phyloP scores from a whole-genome alignment of 306 rosid species.

The Malus sieversii region DNA sequence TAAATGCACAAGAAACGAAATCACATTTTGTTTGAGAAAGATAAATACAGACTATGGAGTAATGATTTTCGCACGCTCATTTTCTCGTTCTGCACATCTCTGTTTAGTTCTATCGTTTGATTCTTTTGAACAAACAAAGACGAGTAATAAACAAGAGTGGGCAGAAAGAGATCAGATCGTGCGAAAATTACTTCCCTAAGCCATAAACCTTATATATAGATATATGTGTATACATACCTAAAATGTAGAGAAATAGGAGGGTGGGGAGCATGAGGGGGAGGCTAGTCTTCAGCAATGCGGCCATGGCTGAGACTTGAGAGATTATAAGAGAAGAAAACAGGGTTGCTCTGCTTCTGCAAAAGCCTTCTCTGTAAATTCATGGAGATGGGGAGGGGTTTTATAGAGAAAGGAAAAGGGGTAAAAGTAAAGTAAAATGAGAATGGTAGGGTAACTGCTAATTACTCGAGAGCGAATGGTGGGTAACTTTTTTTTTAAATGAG shows the following conservation, averaged over 20 bases:
- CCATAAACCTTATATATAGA: not conserved
- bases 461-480: not conserved
- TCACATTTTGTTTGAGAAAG: not conserved
- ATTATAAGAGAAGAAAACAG: not conserved
- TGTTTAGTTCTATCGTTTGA: no score
- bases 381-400: not conserved
- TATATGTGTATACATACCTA: constrained; percentile 22
- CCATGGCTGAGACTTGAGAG: constrained; percentile 26
- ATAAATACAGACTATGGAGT: no score
- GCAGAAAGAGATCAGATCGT: no score
- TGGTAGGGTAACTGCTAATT: no score
- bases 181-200: not conserved
- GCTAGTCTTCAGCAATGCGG: constrained; percentile 11
- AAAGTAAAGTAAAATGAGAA: not conserved
- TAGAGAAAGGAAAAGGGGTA: not conserved
- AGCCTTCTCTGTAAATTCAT: not conserved
- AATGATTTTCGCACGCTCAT: no score
- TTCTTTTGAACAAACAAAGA: no score
- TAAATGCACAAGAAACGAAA: not conserved
- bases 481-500: not conserved
- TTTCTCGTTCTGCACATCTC: no score
- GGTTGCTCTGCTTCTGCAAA: not conserved
- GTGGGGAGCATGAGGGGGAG: constrained; percentile 28
- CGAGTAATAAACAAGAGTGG: no score
- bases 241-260: constrained; percentile 23